These are phyloP conservation scores for Pythium insidiosum DNA, from an alignment of 352 stramenopile genomes.

Conservation along the genomic window DNA sequence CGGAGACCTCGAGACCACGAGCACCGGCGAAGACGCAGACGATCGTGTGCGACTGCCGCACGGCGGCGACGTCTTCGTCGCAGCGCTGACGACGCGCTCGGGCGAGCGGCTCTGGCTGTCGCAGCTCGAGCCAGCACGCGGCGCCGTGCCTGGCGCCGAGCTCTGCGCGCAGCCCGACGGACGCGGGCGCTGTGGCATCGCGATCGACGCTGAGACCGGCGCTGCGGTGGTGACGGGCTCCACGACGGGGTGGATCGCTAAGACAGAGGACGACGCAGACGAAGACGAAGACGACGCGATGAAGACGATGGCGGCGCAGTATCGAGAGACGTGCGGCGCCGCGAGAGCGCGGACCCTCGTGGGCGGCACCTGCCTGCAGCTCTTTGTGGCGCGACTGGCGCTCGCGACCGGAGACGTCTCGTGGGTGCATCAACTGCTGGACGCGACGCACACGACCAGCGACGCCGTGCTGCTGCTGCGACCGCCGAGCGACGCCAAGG, in stretches of 20 bases:
- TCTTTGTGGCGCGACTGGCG: conserved; percentile 10
- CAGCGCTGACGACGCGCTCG: conserved; percentile 5
- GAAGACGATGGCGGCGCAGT: too few species aligned
- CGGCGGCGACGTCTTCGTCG: conserved; percentile 20
- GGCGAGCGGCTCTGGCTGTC: conserved; percentile 15
- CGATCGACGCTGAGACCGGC: not conserved
- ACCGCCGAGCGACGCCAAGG: too few species aligned
- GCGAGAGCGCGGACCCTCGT: not conserved
- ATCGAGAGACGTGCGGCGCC: conserved; percentile 7
- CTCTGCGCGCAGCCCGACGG: conserved; percentile 3
- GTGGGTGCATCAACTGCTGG: conserved; percentile 13
- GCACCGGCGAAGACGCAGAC: not conserved
- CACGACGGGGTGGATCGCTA: not conserved
- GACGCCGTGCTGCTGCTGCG: not conserved
- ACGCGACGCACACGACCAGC: not conserved
- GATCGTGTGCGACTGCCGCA: not conserved
- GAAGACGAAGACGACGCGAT: too few species aligned
- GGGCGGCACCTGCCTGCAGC: conserved; percentile 5
- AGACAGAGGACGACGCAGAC: not conserved
- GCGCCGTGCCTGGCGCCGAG: not conserved
- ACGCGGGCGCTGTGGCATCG: not conserved
- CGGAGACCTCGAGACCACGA: conserved; percentile 3
- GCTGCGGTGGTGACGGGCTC: not conserved
- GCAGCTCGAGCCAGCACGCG: conserved; percentile 4
- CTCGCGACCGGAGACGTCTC: conserved; percentile 1